Evolutionary conservation across 495 filamentous ascomycete species (phyloP).

Genomic region (Podospora australis): DNA sequence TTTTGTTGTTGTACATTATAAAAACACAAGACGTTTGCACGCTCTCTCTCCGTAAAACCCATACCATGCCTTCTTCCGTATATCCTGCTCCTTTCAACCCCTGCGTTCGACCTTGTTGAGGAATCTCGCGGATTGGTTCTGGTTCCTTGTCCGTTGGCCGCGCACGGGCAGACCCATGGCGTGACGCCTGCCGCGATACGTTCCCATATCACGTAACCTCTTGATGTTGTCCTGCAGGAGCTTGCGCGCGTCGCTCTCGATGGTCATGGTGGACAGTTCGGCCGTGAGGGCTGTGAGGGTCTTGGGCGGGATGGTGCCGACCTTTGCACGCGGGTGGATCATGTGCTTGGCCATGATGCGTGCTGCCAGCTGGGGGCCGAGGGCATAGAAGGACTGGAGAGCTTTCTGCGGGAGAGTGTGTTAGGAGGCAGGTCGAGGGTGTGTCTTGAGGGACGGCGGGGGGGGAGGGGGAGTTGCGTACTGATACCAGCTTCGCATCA

Average conservation of each 20-base stretch:
- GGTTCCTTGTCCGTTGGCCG: slow-evolving; percentile 79
- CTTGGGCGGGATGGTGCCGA: slow-evolving; percentile 63
- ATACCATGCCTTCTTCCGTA: background rate
- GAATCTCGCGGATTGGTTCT: slow-evolving; percentile 70
- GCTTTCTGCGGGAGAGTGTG: slow-evolving; percentile 54
- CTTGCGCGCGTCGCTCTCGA: slow-evolving; percentile 81
- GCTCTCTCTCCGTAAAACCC: too few species aligned
- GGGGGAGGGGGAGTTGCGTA: slow-evolving; percentile 35
- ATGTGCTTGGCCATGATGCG: slow-evolving; percentile 78
- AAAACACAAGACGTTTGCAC: background rate
- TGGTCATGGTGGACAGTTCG: slow-evolving; percentile 83
- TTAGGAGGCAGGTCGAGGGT: too few species aligned
- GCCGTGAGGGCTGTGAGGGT: slow-evolving; percentile 73
- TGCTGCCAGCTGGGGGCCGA: slow-evolving; percentile 63
- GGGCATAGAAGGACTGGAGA: slow-evolving; percentile 82
- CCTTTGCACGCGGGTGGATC: slow-evolving; percentile 73
- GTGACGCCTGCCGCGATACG: slow-evolving; percentile 84
- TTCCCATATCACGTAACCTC: slow-evolving; percentile 82
- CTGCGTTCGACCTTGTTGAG: slow-evolving; percentile 73
- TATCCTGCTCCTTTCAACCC: slow-evolving; percentile 30
- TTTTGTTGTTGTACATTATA: slow-evolving; percentile 14
- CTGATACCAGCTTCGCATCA: slow-evolving; percentile 75
- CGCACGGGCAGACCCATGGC: slow-evolving; percentile 81
- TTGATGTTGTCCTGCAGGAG: slow-evolving; percentile 76
- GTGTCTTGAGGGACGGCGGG: background rate